Evolutionary conservation across 441 rosid genomes (phyloP), one percentile per base, ranked within the genome.

Genomic region (Gossypium schwendimanii): DNA sequence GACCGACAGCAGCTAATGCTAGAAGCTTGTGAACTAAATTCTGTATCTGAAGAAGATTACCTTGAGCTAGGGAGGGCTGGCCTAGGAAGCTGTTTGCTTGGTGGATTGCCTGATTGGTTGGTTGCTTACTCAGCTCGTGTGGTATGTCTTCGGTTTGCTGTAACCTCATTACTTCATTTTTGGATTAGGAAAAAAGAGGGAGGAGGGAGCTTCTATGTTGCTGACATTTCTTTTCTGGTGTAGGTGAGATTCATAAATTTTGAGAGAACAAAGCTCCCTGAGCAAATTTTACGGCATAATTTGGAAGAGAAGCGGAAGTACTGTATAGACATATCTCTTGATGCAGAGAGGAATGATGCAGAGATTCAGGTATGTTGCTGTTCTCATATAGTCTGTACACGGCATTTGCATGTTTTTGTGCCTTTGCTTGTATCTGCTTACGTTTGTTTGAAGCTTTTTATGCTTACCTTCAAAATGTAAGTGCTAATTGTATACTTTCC

Each of bases 1-100:
- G 90, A 96, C 71, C 89, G 99, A 59, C 90, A 93, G 75, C 84
- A 79, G 66, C 84, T 96, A 81, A 90, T 96, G 97, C 81, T 96
- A 50, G 95, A 92, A 87, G 96, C 99, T 33, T 96, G 98, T 82
- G 88, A 83, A 69, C 75, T 87, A 52, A 91, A 87, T 87, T 84
- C 84, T 36, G 99, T 93, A 69, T 86, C 97, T 36, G 97, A 93
- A 78, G 99, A 93, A 71, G 99, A 96, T 85, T 92, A 90, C 84
- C 90, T 93, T 33, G 99, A 96, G 75, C 83, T 96, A 84, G 96
- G 93, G 75, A 90, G 98, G 84, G 99, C 99, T 62, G 98, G 99
- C 74, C 80, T 96, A 67, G 98, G 99, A 63, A 93, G 94, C 79
- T 93, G 98, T 80, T 87, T 96, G 89, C 97, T 96, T 57, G 98